Evolutionary conservation across 2,329 filamentous ascomycete genomes (phyloP), one percentile per base, ranked within the genome.

Genomic region (Coccinonectria pachysandricola): DNA sequence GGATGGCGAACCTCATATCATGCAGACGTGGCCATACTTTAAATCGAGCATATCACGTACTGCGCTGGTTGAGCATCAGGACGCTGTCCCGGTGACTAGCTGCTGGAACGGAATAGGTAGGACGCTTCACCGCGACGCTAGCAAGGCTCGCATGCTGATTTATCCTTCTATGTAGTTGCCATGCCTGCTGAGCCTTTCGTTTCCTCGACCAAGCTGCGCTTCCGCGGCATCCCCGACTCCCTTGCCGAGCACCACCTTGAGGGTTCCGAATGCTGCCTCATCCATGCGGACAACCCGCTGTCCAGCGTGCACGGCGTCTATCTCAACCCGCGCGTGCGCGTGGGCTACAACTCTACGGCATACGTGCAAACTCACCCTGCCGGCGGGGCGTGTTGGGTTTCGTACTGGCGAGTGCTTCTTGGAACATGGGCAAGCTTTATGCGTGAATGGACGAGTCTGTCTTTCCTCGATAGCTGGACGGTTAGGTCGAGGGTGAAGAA

Each of bases 221-320:
- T 83, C 50, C 71, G 79, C 7, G 76, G 65, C 4, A 61, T 80
- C 12, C 46, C 69, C 0, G 77, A 82, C 43, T 65, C 63, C 4
- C 66, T 88, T 2, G 72, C 71, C 3, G 44, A 51, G 6, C 44
- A 59, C 14, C 79, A 83, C 44, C 60, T 86, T 14, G 82, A 87
- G 51, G 81, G 65, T n/a, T 80, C 74, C 9, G 81, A 87, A 53
- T 86, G 80, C 57, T 87, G 82, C 51, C 67, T 87, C 27, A 74
- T 84, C 28, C 79, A 84, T 46, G 71, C 72, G 3, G 79, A 84
- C 43, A 84, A 83, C 40, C 70, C 69, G 2, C 53, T 75, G 4
- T 64, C 64, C 5, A 45, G 45, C 30, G 50, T 51, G 5, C 39
- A 53, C 28, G 74, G 79, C 25, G 71, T 83, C 5, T 84, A 64